A percentile compares a stretch with the other conserved stretches of the same genome.
Evolutionary conservation across 2,329 filamentous ascomycete species (phyloP).

Genomic region (Xylariaceae sp.): DNA sequence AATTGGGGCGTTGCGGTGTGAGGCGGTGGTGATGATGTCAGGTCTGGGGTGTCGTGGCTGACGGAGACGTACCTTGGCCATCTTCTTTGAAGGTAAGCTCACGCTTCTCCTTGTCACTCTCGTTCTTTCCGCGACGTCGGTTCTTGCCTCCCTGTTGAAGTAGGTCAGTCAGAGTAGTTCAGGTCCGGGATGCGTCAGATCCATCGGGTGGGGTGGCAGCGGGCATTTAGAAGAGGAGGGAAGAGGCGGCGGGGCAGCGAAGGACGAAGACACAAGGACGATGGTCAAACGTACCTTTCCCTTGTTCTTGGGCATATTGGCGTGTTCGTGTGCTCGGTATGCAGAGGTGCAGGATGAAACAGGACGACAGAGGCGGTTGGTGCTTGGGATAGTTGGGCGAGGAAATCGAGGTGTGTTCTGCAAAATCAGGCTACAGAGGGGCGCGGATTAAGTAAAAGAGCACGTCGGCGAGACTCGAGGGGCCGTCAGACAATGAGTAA

Average conservation of each 20-base stretch:
- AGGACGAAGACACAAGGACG: constrained; percentile 5
- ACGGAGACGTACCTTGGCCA: constrained; percentile 59
- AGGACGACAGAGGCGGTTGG: too few species aligned
- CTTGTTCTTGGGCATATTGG: constrained; percentile 96
- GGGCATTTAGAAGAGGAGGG: too few species aligned
- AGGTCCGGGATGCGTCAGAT: too few species aligned
- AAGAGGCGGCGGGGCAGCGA: neutral
- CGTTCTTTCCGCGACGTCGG: constrained; percentile 95
- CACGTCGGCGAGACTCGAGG: too few species aligned
- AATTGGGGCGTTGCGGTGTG: neutral
- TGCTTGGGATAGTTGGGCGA: too few species aligned
- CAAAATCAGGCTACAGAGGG: too few species aligned
- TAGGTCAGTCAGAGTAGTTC: constrained; percentile 18
- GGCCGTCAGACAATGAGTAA: too few species aligned
- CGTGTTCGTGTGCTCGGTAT: constrained; percentile 2
- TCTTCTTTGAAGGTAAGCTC: constrained; percentile 99
- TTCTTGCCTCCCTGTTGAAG: constrained; percentile 82
- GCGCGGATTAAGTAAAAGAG: too few species aligned
- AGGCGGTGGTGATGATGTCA: neutral
- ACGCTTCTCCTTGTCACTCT: constrained; percentile 98
- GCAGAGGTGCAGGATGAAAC: neutral
- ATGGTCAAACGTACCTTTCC: constrained; percentile 66
- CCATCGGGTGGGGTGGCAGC: too few species aligned
- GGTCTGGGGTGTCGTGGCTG: neutral
- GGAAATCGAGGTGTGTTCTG: too few species aligned